Evolutionary conservation across 768 basidiomycete species (phyloP), one percentile per base, ranked within the genome.

Genomic region (Psilocybe sp.): DNA sequence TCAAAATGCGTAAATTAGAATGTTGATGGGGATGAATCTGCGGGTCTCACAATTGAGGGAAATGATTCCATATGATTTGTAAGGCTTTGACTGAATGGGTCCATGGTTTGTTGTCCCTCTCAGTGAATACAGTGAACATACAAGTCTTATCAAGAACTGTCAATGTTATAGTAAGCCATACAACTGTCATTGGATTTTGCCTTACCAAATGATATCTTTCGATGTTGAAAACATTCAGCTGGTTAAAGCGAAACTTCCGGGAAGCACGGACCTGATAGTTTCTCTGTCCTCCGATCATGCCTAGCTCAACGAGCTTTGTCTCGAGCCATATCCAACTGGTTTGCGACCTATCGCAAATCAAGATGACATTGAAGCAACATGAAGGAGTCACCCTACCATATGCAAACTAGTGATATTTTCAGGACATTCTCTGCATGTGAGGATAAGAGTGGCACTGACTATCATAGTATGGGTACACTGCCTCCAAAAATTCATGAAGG

Each of bases 251-350:
- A 44, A 20, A 41, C 20, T 10, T 40, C 14, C 12, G 34, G 15
- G 15, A 14, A 47, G 36, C 40, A 41, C 64, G 40, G 52, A 87
- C 89, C 71, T 89, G 80, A 62, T 93, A 93, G 58, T 77, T 81
- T 56, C 75, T 72, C 44, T 76, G 70, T 0, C 80, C 78, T 12
- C 91, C 92, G 14, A 93, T 67, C 84, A 94, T 91, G 14, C 82
- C 89, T 8, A 94, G 75, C 64, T 94, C 92, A 11, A 89, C 84
- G 7, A 96, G 74, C 65, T 93, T 95, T 13, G 84, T 81, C 70
- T 93, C 91, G 14, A 93, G 73, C 91, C 91, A 93, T 44, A 89
- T 75, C 92, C 92, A 93, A 54, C 82, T 85, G 3, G 92, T 93
- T 62, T 91, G 88, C 1, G 84, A 86, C 87, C 86, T 88, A 53